These are phyloP conservation scores for Pseudevernia furfuracea DNA, from an alignment of 495 filamentous ascomycete species.

Conservation along the genomic window DNA sequence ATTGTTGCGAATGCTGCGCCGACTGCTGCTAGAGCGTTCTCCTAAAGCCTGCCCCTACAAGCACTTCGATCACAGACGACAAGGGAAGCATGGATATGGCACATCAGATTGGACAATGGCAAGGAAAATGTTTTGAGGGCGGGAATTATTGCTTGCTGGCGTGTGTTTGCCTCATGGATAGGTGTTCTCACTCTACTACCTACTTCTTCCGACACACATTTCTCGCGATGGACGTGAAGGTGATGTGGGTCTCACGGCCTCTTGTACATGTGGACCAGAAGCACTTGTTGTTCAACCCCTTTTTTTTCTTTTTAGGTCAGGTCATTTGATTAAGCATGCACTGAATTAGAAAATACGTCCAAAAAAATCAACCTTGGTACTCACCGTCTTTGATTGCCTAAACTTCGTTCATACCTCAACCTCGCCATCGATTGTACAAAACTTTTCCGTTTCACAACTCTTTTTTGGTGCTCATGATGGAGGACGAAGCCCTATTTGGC, in stretches of 20 bases:
- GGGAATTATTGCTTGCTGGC: conserved; percentile 1
- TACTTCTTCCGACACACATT: background rate
- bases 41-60: background rate
- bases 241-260: background rate
- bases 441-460: no score
- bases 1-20: conserved; percentile 53
- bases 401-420: background rate
- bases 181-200: background rate
- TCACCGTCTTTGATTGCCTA: background rate
- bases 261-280: background rate
- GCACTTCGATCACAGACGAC: background rate
- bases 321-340: background rate
- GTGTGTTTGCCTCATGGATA: background rate
- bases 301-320: background rate
- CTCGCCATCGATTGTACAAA: background rate
- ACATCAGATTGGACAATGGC: background rate
- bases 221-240: conserved; percentile 1
- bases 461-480: no score
- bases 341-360: background rate
- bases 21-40: conserved; percentile 17
- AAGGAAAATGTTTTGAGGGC: background rate
- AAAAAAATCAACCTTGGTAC: background rate
- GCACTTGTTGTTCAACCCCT: background rate
- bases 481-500: no score
- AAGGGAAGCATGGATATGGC: background rate